These are phyloP conservation scores for Cladophialophora yegresii DNA, from an alignment of 2,329 filamentous ascomycete genomes.

Conservation along the genomic window DNA sequence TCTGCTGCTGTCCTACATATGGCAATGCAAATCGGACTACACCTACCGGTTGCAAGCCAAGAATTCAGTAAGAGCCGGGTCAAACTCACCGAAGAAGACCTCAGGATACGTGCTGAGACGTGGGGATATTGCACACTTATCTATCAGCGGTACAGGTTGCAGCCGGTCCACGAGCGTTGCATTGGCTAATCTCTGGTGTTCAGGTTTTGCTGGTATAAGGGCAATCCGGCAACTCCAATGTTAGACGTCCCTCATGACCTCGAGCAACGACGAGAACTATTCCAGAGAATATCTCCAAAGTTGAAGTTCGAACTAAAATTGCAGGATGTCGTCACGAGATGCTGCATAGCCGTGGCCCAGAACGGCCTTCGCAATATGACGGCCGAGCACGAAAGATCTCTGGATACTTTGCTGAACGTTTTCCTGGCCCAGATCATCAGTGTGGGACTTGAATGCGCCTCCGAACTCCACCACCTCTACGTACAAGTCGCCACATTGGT, in stretches of 20 bases:
- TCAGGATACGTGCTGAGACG: slow-evolving; percentile 43
- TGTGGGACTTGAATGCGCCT: slow-evolving; percentile 41
- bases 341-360: slow-evolving; percentile 42
- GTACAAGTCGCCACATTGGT: slow-evolving; percentile 20
- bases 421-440: slow-evolving; percentile 45
- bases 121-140: slow-evolving; percentile 47
- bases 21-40: slow-evolving; percentile 48
- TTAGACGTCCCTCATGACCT: slow-evolving; percentile 44
- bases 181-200: slow-evolving; percentile 9
- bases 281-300: slow-evolving; percentile 41
- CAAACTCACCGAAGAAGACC: slow-evolving; percentile 41
- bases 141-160: slow-evolving; percentile 43
- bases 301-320: slow-evolving; percentile 45
- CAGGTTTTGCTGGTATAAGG: slow-evolving; percentile 45
- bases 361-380: slow-evolving; percentile 46
- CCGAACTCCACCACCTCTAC: slow-evolving; percentile 28
- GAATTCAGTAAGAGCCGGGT: slow-evolving; percentile 45
- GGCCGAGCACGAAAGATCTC: slow-evolving; percentile 43
- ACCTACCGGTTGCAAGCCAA: slow-evolving; percentile 48
- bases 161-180: background rate
- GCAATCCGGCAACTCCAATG: slow-evolving; percentile 42
- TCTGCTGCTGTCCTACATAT: slow-evolving; percentile 46
- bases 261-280: slow-evolving; percentile 40
- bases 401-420: slow-evolving; percentile 43
- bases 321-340: slow-evolving; percentile 43